Conservation (phyloP, 176 grass and related monocot genomes). For the Saccharum spontaneum region DNA sequence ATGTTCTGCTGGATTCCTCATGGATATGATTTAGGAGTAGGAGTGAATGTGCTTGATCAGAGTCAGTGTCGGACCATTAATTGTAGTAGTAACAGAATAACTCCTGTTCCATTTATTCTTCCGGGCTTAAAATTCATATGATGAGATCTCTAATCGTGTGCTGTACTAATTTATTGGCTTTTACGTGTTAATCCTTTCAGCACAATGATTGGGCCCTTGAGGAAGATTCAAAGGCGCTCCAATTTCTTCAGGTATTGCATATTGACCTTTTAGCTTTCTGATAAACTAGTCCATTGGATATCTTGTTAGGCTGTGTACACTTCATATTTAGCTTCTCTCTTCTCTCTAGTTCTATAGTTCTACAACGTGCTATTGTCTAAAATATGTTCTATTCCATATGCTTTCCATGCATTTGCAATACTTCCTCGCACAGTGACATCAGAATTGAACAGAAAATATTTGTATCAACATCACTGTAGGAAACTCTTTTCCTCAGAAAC, state of each 20-base stretch:
- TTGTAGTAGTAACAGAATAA: not conserved
- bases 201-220: slow-evolving; percentile 90
- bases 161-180: not conserved
- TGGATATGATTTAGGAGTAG: not conserved
- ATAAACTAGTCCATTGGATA: slow-evolving; percentile 7
- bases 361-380: not conserved
- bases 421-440: not conserved
- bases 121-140: not conserved
- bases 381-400: slow-evolving; percentile 15
- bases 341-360: slow-evolving; percentile 14
- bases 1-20: not conserved
- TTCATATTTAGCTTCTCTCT: slow-evolving; percentile 3
- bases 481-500: slow-evolving; percentile 24
- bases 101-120: slow-evolving; percentile 7
- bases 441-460: not conserved
- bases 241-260: slow-evolving; percentile 69
- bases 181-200: slow-evolving; percentile 50
- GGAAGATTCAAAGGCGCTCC: slow-evolving; percentile 84
- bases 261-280: not conserved
- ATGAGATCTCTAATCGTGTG: not conserved
- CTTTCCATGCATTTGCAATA: not conserved
- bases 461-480: slow-evolving; percentile 1
- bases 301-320: not conserved
- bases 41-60: not conserved
- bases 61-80: not conserved